Base-by-base conservation (phyloP, 139 green algal species). In the Chlamydomonas sphaeroides region DNA sequence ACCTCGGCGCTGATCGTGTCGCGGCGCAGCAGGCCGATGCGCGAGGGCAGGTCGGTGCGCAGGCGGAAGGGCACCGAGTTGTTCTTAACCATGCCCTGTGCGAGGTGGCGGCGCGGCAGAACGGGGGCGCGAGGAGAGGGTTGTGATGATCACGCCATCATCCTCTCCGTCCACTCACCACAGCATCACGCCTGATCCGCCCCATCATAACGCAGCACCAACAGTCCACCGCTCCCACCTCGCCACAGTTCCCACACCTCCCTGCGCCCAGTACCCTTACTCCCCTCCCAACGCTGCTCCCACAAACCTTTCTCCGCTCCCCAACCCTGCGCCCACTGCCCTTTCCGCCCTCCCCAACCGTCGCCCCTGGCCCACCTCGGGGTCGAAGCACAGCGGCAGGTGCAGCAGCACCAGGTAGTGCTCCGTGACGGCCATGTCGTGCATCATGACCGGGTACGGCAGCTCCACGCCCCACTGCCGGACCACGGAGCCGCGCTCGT, bases 371-470 rank as follows among this genome's bases (percentile, higher is more conserved):
- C 63, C n/a, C 56, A 91, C 90, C 86, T 93, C 67, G 25, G 85
- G 84, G 36, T 90, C 69, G 61, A 97, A 95, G 39, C 84, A 74
- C 26, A 98, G 84, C 17, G 93, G 92, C 56, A 90, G 65, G 85
- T 98, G 92, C 65, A 97, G 30, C 28, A 98, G 85, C 32, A 98
- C 79, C 8, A 86, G 63, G 71, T 95, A 91, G 70, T 88, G 85
- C 74, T 93, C 23, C 1, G 93, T 97, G 49, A 95, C 88, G 0
- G 84, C 93, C 74, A 94, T 93, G 85, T 98, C 94, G 71, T 98
- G 94, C 92, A 96, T 95, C 95, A 96, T 94, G 45, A 90, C 68
- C 17, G 84, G 78, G 35, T 81, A 68, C 20, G 59, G 65, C 32
- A 90, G 39, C 53, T 89, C 51, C 15, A 93, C 73, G 0, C 65